These are phyloP conservation scores for Chloranthus sessilifolius DNA, from an alignment of 164 flowering plant species.

Conservation along the genomic window DNA sequence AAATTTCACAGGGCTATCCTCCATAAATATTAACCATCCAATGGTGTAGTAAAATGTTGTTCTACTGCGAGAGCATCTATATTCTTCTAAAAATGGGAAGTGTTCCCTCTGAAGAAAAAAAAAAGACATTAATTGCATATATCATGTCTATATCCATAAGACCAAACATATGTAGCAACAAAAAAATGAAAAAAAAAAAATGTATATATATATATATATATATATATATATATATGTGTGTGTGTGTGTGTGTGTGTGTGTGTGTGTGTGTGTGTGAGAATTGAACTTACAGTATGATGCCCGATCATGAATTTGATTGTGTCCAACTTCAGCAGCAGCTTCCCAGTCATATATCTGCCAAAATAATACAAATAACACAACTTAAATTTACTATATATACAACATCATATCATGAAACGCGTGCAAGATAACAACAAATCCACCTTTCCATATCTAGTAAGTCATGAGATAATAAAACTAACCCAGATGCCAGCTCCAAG, in stretches of 20 bases:
- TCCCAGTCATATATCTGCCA: slow-evolving; percentile 96
- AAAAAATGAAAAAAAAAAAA: no score
- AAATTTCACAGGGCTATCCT: slow-evolving; percentile 83
- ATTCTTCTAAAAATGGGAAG: slow-evolving; percentile 82
- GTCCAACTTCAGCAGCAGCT: slow-evolving; percentile 89
- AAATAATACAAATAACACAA: slow-evolving; percentile 3
- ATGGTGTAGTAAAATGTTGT: slow-evolving; percentile 88
- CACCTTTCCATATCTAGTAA: no score
- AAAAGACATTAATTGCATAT: neutral
- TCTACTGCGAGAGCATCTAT: slow-evolving; percentile 90
- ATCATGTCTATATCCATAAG: neutral
- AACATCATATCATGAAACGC: no score
- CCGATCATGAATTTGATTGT: slow-evolving; percentile 77
- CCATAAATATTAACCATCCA: slow-evolving; percentile 96
- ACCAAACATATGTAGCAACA: no score
- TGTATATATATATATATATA: no score
- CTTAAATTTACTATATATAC: no score
- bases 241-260: no score
- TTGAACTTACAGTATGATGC: slow-evolving; percentile 68
- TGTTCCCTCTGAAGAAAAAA: slow-evolving; percentile 67
- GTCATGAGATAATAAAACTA: slow-evolving; percentile 22
- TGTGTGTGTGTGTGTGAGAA: no score
- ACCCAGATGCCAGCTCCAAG: slow-evolving; percentile 98
- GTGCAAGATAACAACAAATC: no score
- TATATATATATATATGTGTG: no score